A percentile compares a stretch with the other conserved stretches of the same genome.
Conservation (phyloP, 2,329 filamentous ascomycete species). For the Fusarium sp. region DNA sequence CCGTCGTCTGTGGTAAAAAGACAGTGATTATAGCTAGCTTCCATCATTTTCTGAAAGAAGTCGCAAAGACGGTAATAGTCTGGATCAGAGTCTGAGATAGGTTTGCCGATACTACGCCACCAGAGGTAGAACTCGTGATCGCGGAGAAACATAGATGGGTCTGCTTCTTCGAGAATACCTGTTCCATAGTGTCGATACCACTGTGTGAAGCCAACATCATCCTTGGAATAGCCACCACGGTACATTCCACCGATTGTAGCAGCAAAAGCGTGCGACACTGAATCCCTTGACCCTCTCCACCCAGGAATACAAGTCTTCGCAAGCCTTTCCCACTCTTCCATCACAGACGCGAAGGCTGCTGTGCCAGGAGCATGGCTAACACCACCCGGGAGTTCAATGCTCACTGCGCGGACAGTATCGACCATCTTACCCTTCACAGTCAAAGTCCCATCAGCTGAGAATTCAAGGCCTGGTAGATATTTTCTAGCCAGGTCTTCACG, state of each 20-base stretch:
- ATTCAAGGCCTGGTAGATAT: not conserved
- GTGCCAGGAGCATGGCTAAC: not conserved
- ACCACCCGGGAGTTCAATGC: not conserved
- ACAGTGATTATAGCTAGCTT: constrained; percentile 8
- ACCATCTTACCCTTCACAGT: constrained; percentile 7
- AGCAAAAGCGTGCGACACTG: not conserved
- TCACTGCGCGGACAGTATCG: not conserved
- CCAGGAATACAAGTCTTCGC: not conserved
- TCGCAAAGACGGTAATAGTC: not conserved
- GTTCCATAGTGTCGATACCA: constrained; percentile 29
- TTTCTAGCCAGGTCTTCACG: not conserved
- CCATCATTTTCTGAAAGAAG: not conserved
- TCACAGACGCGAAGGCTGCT: not conserved
- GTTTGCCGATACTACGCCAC: not conserved
- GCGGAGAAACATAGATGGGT: constrained; percentile 5
- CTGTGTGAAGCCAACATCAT: not conserved
- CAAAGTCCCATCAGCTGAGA: not conserved
- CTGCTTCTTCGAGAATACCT: not conserved
- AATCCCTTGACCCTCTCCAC: not conserved
- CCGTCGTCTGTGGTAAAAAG: constrained; percentile 17
- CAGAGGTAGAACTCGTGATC: constrained; percentile 22
- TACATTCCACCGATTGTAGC: not conserved
- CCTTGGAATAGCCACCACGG: rapidly evolving
- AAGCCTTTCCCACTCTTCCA: constrained; percentile 7
- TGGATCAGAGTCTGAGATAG: not conserved